phyloP scores from a whole-genome alignment of 768 basidiomycete species.

The Mycena epipterygia region DNA sequence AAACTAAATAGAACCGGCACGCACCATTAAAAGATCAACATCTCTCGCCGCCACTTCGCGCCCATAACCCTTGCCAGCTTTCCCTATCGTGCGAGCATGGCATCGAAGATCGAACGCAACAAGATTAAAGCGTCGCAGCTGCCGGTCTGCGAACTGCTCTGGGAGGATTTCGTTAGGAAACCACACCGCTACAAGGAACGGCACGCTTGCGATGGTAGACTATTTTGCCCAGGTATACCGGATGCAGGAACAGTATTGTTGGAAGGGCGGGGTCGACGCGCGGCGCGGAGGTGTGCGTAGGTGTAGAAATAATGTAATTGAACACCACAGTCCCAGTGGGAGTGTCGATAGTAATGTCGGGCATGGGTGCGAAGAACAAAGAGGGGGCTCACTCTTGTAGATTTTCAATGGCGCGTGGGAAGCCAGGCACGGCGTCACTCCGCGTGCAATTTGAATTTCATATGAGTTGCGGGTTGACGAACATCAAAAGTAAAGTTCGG shows the following conservation, averaged over 20 bases:
- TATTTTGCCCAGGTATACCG: conserved; percentile 34
- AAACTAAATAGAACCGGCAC: too few species aligned
- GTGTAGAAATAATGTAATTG: conserved; percentile 34
- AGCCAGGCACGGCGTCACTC: too few species aligned
- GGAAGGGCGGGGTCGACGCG: conserved; percentile 25
- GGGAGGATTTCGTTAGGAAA: background rate
- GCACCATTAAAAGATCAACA: conserved; percentile 35
- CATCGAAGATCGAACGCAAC: conserved; percentile 33
- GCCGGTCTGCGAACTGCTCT: conserved; percentile 34
- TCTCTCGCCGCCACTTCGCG: conserved; percentile 36
- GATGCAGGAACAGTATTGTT: conserved; percentile 37
- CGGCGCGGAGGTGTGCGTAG: conserved; percentile 18
- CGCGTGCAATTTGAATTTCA: too few species aligned
- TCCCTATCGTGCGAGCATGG: conserved; percentile 32
- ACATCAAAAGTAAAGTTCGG: too few species aligned
- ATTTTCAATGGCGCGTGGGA: too few species aligned
- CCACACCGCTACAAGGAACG: background rate
- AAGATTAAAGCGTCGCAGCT: conserved; percentile 37
- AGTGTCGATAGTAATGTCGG: conserved; percentile 22
- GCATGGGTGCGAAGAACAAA: conserved; percentile 25
- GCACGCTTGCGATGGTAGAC: conserved; percentile 28
- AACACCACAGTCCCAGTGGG: conserved; percentile 20
- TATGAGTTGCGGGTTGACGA: too few species aligned
- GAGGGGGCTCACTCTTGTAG: too few species aligned
- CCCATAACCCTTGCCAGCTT: conserved; percentile 21